These are phyloP conservation scores for Cadophora gregata DNA, from an alignment of 2,329 filamentous ascomycete genomes.

Conservation along the genomic window DNA sequence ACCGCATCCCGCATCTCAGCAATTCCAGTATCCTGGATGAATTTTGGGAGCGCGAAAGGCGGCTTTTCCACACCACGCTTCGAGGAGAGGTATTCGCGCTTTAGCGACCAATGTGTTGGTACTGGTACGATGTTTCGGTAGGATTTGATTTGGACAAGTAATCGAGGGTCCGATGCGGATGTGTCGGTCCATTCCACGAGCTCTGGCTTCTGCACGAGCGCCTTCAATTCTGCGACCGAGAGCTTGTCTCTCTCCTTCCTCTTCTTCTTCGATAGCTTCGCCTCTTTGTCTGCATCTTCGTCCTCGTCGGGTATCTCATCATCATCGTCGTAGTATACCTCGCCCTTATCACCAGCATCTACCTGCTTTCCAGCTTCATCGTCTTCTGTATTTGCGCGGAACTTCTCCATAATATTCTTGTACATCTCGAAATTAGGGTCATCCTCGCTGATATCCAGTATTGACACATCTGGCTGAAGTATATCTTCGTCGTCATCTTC, in stretches of 20 bases:
- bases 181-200: constrained; percentile 98
- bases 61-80: constrained; percentile 97
- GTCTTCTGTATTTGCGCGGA: constrained; percentile 69
- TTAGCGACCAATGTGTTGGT: constrained; percentile 91
- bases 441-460: constrained; percentile 62
- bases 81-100: constrained; percentile 95
- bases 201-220: constrained; percentile 87
- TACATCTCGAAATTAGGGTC: constrained; percentile 85
- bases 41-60: constrained; percentile 89
- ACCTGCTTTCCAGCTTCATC: constrained; percentile 68
- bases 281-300: constrained; percentile 67
- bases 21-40: constrained; percentile 97
- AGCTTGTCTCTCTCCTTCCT: constrained; percentile 90
- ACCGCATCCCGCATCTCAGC: constrained; percentile 98
- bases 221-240: constrained; percentile 94
- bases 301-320: constrained; percentile 87
- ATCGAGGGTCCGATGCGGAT: constrained; percentile 83
- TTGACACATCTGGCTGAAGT: constrained; percentile 54
- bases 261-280: constrained; percentile 92
- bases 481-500: constrained; percentile 42
- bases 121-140: constrained; percentile 96
- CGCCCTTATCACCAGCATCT: constrained; percentile 77
- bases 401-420: constrained; percentile 81
- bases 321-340: constrained; percentile 83
- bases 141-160: constrained; percentile 93